Evolutionary conservation across 148 eudicot species (phyloP).

Genomic region (Camellia japonica): DNA sequence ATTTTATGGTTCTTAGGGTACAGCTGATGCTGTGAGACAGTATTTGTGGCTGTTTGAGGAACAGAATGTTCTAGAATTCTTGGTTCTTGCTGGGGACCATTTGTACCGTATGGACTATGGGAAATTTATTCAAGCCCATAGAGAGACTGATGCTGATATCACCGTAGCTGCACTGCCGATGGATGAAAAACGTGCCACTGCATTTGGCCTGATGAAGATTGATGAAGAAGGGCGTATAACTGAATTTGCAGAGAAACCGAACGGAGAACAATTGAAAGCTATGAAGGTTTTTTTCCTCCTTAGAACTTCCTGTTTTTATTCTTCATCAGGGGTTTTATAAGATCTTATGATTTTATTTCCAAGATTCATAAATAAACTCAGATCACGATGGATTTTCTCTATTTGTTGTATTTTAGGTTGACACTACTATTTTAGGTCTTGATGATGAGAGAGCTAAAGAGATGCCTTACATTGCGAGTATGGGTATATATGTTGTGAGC

Average conservation of each 20-base stretch:
- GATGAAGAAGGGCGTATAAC: constrained; percentile 87
- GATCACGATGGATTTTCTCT: constrained; percentile 5
- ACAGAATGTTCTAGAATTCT: constrained; percentile 76
- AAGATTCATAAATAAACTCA: neutral
- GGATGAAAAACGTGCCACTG: constrained; percentile 95
- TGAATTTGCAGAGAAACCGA: constrained; percentile 89
- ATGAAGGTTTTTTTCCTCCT: constrained; percentile 53
- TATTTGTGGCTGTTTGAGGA: constrained; percentile 92
- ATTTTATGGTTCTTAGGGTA: constrained; percentile 53
- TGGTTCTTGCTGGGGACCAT: constrained; percentile 96
- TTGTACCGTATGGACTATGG: constrained; percentile 95
- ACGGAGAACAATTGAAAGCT: constrained; percentile 79
- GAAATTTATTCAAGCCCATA: constrained; percentile 85
- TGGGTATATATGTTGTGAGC: constrained; percentile 94
- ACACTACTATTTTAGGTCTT: constrained; percentile 85
- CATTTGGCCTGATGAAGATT: constrained; percentile 95
- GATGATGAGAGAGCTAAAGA: constrained; percentile 90
- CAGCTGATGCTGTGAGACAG: constrained; percentile 96
- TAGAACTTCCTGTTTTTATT: neutral
- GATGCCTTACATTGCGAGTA: constrained; percentile 93
- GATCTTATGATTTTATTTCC: neutral
- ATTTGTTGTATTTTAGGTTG: constrained; percentile 46
- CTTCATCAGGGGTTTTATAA: neutral
- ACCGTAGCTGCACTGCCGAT: constrained; percentile 94
- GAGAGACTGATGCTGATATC: constrained; percentile 96